Percentiles rank a stretch among this genome's conserved stretches.
phyloP scores from a whole-genome alignment of 306 rosid genomes.

The Carpinus fangiana region DNA sequence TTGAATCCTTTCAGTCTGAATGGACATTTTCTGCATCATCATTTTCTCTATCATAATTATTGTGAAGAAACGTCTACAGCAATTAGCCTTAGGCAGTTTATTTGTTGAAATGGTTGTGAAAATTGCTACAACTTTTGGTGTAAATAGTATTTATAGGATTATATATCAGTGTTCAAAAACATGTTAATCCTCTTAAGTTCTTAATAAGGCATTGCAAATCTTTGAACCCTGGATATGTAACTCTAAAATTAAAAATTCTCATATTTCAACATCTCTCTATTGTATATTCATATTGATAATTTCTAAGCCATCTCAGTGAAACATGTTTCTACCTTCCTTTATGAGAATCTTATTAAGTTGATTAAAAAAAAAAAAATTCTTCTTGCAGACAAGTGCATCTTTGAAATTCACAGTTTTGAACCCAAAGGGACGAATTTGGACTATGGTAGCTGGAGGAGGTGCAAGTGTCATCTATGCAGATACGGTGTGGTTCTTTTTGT shows the following conservation, averaged over 20 bases:
- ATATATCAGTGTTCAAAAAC: background rate
- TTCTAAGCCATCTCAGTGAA: background rate
- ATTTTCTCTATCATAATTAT: too few species aligned
- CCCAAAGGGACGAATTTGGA: conserved; percentile 94
- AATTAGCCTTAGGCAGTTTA: too few species aligned
- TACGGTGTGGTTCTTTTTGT: conserved; percentile 53
- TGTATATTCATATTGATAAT: background rate
- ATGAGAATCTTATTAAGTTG: background rate
- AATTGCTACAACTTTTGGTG: background rate
- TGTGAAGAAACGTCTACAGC: too few species aligned
- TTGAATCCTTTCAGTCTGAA: too few species aligned
- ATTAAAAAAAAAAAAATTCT: too few species aligned
- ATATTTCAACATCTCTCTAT: conserved; percentile 10
- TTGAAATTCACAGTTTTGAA: conserved; percentile 93
- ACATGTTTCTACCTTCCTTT: background rate
- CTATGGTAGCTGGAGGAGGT: conserved; percentile 99
- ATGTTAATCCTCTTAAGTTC: conserved; percentile 5
- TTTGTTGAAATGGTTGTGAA: too few species aligned
- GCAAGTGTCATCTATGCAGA: conserved; percentile 98
- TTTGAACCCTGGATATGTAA: background rate
- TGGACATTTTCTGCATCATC: too few species aligned
- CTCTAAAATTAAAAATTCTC: conserved; percentile 6
- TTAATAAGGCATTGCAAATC: background rate
- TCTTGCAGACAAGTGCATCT: conserved; percentile 88
- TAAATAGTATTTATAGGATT: background rate